Percentiles rank a stretch among this genome's conserved stretches.
These are phyloP conservation scores for Suillus spraguei DNA, from an alignment of 768 basidiomycete species.

Conservation along the genomic window DNA sequence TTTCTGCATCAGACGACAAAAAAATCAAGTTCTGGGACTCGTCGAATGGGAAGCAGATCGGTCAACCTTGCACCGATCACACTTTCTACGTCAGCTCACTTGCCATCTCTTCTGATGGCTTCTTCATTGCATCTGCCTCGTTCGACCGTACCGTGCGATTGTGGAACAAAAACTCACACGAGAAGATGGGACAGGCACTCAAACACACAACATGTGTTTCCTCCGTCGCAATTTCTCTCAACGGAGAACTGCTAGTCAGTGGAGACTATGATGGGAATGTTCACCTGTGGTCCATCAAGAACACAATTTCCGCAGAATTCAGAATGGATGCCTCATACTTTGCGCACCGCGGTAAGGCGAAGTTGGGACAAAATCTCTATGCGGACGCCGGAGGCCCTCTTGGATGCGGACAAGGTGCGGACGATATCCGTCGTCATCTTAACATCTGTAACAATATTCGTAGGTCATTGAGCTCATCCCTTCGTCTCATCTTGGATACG, in stretches of 20 bases:
- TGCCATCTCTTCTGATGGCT: constrained; percentile 31
- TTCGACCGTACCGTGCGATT: constrained; percentile 83
- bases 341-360: neutral
- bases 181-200: neutral
- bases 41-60: too few relatives aligned
- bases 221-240: neutral
- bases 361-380: neutral
- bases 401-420: neutral
- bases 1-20: too few relatives aligned
- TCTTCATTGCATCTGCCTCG: constrained; percentile 67
- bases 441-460: neutral
- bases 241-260: too few relatives aligned
- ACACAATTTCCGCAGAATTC: neutral
- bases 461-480: too few relatives aligned
- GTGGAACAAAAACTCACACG: constrained; percentile 49
- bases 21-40: too few relatives aligned
- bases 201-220: neutral
- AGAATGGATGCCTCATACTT: neutral
- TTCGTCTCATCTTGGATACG: too few relatives aligned
- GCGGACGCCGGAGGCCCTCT: neutral
- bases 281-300: too few relatives aligned
- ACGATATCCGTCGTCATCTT: neutral
- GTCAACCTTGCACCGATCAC: constrained; percentile 21
- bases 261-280: too few relatives aligned
- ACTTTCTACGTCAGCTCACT: constrained; percentile 24